Evolutionary conservation across 345 rosid species (phyloP), one percentile per base, ranked within the genome.

Genomic region (Brassica juncea): DNA sequence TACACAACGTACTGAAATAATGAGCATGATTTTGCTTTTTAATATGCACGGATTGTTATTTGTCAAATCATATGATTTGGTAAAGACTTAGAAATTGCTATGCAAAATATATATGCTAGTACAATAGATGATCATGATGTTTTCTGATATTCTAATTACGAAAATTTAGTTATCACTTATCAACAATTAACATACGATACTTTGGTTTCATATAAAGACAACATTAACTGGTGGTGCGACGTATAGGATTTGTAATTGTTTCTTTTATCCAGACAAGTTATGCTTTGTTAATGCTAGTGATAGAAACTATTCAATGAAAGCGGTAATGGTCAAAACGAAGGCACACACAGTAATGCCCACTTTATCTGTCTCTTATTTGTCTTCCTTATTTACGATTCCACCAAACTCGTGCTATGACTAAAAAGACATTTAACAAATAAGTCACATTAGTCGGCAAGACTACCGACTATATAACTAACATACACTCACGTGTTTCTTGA

Each of bases 401-500:
- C 47, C 69, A 37, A 71, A 71, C 71, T 54, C 60, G 15, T 77
- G 59, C n/a, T 21, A n/a, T 25, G 57, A 70, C 66, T 34, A 19
- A 19, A 2, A 14, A 3, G 23, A 70, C 21, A 28, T 27, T 37
- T 54, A 23, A 42, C 44, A 16, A 9, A 44, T 12, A 37, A n/a
- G 34, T 21, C 30, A 32, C 7, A 4, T 28, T n/a, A n/a, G 76
- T 77, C 11, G 70, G 76, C 66, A 54, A 37, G 76, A 63, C 34
- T 34, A 49, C 28, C 30, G 14, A 34, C 10, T 23, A 61, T 55
- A 32, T 19, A 31, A 30, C 69, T 10, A 35, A 34, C n/a, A 54
- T 55, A 5, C 25, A 77, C 2, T 32, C 80, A 71, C 81, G 71
- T 77, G 76, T 71, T 77, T 54, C 66, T 16, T 71, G 1, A 39